A percentile compares a stretch with the other conserved stretches of the same genome.
Conservation (phyloP, 305 asterid species). For the Withania somnifera region DNA sequence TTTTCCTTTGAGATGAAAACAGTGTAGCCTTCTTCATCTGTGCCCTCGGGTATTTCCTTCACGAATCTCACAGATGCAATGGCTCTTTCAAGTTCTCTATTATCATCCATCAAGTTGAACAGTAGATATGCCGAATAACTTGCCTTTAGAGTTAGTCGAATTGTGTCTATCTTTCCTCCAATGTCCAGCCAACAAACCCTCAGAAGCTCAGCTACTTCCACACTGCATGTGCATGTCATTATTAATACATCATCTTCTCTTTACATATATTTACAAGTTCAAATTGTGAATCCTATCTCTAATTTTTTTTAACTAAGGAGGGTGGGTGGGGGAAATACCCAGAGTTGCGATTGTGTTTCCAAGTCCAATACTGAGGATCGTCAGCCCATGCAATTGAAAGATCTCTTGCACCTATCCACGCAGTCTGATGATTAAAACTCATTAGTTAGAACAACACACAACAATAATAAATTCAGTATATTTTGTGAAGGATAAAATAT, state of each 20-base stretch:
- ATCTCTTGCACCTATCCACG: background rate
- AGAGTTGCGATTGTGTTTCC: background rate
- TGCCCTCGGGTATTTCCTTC: background rate
- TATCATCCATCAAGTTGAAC: background rate
- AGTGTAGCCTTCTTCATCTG: background rate
- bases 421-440: background rate
- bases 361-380: background rate
- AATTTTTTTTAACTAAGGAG: background rate
- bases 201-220: background rate
- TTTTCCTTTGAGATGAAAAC: background rate
- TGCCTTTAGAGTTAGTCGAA: background rate
- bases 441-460: background rate
- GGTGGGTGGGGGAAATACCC: background rate
- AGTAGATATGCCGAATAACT: background rate
- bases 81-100: background rate
- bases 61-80: background rate
- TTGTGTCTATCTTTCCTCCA: background rate
- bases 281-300: background rate
- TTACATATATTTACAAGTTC: accelerated
- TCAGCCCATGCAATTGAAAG: background rate
- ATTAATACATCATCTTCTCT: too few species aligned
- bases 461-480: too few species aligned
- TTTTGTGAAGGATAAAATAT: too few species aligned
- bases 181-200: background rate
- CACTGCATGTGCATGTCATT: background rate